These are phyloP conservation scores for Chenopodium berlandieri DNA, from an alignment of 148 eudicot species.

Conservation along the genomic window DNA sequence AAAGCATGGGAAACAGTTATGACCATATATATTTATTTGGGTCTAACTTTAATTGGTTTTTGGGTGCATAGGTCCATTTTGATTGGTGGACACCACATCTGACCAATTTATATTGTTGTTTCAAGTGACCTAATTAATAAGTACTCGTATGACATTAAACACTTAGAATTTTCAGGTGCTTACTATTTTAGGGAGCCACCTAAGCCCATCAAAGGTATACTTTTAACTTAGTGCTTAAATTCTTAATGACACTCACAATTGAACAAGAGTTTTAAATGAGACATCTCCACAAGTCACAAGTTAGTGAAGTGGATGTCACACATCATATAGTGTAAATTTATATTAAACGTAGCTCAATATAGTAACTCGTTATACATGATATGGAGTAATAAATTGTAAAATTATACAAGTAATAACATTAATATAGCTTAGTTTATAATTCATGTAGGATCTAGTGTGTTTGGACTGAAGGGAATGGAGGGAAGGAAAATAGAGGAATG, in stretches of 20 bases:
- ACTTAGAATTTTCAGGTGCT: conserved; percentile 9
- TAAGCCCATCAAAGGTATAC: not conserved
- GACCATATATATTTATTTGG: not conserved
- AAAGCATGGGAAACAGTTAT: not conserved
- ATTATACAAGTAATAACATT: too few relatives aligned
- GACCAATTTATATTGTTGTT: conserved; percentile 13
- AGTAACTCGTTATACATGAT: too few relatives aligned
- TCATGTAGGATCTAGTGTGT: too few relatives aligned
- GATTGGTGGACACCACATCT: conserved; percentile 23
- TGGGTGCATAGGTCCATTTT: conserved; percentile 2
- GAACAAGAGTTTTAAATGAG: not conserved
- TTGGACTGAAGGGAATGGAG: too few relatives aligned
- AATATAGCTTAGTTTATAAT: too few relatives aligned
- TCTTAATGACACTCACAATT: not conserved
- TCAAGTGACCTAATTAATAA: conserved; percentile 5
- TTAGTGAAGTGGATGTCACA: too few relatives aligned
- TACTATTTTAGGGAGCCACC: not conserved
- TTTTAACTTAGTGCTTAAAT: not conserved
- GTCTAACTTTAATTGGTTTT: not conserved
- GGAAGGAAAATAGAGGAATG: too few relatives aligned
- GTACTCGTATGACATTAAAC: not conserved
- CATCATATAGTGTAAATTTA: too few relatives aligned
- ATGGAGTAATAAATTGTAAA: too few relatives aligned
- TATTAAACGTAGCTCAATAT: too few relatives aligned
- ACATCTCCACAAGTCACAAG: not conserved